Evolutionary conservation across 345 rosid species (phyloP).

Genomic region (Citrus glauca): DNA sequence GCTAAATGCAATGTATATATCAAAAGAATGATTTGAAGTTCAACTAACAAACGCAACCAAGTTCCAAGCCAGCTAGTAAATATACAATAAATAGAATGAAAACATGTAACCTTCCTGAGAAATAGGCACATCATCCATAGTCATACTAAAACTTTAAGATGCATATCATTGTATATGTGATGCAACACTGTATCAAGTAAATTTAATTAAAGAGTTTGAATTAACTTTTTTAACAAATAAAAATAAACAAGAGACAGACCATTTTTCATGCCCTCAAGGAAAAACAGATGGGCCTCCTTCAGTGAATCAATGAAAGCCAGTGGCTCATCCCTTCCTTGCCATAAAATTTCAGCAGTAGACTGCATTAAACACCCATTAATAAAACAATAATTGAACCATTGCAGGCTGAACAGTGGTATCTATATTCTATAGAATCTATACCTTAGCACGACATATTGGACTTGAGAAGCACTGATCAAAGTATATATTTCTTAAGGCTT

Average conservation of each 20-base stretch:
- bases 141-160: background rate
- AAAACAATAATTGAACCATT: background rate
- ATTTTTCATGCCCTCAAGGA: slow-evolving; percentile 74
- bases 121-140: background rate
- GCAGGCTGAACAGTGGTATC: background rate
- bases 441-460: slow-evolving; percentile 69
- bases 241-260: slow-evolving; percentile 33
- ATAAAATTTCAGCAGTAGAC: slow-evolving; percentile 58
- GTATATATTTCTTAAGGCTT: slow-evolving; percentile 37
- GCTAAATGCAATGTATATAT: background rate
- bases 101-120: background rate
- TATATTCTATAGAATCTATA: slow-evolving; percentile 9
- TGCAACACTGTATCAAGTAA: background rate
- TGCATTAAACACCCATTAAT: slow-evolving; percentile 22
- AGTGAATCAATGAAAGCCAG: slow-evolving; percentile 57
- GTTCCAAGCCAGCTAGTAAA: background rate
- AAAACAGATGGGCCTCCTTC: slow-evolving; percentile 58
- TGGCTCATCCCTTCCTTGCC: slow-evolving; percentile 56
- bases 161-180: background rate
- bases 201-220: background rate
- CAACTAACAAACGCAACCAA: background rate
- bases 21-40: slow-evolving; percentile 1
- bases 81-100: background rate
- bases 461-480: slow-evolving; percentile 58
- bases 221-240: background rate